Evolutionary conservation across 2,329 filamentous ascomycete species (phyloP), one percentile per base, ranked within the genome.

Genomic region (Cytospora piceicola): DNA sequence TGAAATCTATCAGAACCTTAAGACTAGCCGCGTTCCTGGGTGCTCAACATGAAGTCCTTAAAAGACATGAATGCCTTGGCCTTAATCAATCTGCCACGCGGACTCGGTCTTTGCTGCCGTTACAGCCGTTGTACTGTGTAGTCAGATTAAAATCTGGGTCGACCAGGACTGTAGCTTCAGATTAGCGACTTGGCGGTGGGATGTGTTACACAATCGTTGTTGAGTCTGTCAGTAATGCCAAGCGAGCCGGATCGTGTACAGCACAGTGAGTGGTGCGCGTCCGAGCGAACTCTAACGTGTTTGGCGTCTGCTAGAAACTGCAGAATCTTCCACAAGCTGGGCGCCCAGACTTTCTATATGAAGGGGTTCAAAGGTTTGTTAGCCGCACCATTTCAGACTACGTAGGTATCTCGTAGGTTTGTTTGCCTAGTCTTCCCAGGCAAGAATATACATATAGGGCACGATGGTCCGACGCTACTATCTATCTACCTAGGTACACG

Each of bases 141-240:
- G 14, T 12, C 34, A 36, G 34, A 36, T n/a, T n/a, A 42, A 3
- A 17, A 20, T n/a, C 39, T 9, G 39, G 17, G 20, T 14, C 57
- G 12, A 59, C n/a, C 42, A 9, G 34, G 57, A 29, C 24, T 27
- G 55, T 17, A 22, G 11, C 12, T 29, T 34, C 22, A 27, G 34
- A 58, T 58, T 42, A 58, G 55, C 55, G 55, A 58, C 55, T 58
- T 58, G 55, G 55, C 55, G 55, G 32, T 42, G 39, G 39, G 11
- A 14, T 36, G 34, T 36, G 34, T 36, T 36, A 36, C 20, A 42
- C 39, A 42, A 20, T 42, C 17, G 39, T n/a, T 9, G 39, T 42
- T 17, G 17, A n/a, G 39, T 42, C 4, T 20, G n/a, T n/a, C n/a
- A n/a, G n/a, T n/a, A n/a, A n/a, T 42, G 39, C 3, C 39, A 42